Conservation (phyloP, 331 rosid species). For the Rhamnella rubrinervis region DNA sequence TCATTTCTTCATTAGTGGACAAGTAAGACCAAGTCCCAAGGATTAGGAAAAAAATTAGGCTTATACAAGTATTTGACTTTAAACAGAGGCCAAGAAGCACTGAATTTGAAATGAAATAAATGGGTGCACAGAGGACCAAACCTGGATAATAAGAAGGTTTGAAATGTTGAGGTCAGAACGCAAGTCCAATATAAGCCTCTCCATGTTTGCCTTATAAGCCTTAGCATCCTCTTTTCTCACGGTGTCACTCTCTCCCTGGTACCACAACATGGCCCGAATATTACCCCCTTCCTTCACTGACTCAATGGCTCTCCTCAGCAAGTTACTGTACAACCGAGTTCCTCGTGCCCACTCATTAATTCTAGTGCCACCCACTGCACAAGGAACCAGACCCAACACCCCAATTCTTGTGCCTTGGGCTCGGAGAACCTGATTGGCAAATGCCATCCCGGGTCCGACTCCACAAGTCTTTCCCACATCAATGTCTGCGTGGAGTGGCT, state of each 20-base stretch:
- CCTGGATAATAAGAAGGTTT: conserved; percentile 55
- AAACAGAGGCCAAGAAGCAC: no score
- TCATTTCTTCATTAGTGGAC: no score
- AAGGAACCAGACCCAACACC: conserved; percentile 59
- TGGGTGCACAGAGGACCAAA: not conserved
- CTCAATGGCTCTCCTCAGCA: conserved; percentile 36
- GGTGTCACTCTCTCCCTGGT: conserved; percentile 68
- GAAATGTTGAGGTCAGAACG: conserved; percentile 45
- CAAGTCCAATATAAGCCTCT: conserved; percentile 37
- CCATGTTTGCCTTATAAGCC: conserved; percentile 32
- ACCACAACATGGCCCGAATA: conserved; percentile 58
- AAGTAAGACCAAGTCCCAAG: no score
- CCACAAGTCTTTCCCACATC: conserved; percentile 52
- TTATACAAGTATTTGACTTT: no score
- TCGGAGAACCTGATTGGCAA: conserved; percentile 46
- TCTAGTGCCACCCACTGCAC: conserved; percentile 68
- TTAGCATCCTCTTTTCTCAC: conserved; percentile 42
- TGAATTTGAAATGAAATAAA: no score
- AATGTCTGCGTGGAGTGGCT: conserved; percentile 63
- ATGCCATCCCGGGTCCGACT: conserved; percentile 60
- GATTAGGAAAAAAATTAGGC: no score
- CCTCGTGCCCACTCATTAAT: conserved; percentile 55
- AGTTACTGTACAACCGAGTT: conserved; percentile 28
- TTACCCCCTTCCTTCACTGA: conserved; percentile 36
- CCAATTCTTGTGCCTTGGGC: not conserved